phyloP scores from a whole-genome alignment of 768 basidiomycete species.

The Daedalea quercina region DNA sequence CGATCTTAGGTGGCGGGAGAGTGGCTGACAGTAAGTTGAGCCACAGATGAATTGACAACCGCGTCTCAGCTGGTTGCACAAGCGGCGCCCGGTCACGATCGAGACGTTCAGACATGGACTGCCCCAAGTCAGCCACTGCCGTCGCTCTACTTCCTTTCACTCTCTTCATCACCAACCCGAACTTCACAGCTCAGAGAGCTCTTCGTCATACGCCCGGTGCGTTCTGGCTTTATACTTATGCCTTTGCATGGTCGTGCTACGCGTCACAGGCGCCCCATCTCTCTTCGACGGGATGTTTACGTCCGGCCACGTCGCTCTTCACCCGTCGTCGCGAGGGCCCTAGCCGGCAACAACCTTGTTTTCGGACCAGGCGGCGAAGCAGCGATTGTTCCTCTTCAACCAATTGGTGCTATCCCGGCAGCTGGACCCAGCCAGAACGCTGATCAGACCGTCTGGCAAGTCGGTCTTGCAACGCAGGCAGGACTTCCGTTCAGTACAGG shows the following conservation, averaged over 20 bases:
- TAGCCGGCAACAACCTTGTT: neutral
- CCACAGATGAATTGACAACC: too few relatives aligned
- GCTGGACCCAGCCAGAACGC: neutral
- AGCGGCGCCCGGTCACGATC: too few relatives aligned
- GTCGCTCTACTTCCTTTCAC: neutral
- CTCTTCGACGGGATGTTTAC: neutral
- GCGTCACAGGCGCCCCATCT: neutral
- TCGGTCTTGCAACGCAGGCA: neutral
- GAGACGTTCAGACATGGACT: too few relatives aligned
- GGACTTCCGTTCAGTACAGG: neutral
- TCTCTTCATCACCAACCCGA: neutral
- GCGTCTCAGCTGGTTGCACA: too few relatives aligned
- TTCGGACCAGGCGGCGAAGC: conserved; percentile 5
- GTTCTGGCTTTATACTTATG: neutral
- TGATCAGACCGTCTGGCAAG: neutral
- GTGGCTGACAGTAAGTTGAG: too few relatives aligned
- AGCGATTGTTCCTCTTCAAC: neutral
- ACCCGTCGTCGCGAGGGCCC: neutral
- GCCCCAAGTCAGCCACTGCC: too few relatives aligned
- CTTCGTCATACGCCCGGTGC: neutral
- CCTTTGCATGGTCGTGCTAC: neutral
- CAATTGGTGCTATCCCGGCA: neutral
- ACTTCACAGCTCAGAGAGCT: neutral
- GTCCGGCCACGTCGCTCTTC: neutral
- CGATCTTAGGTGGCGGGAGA: too few relatives aligned